Conservation (phyloP, 768 basidiomycete species). For the Auriculariales sp. region DNA sequence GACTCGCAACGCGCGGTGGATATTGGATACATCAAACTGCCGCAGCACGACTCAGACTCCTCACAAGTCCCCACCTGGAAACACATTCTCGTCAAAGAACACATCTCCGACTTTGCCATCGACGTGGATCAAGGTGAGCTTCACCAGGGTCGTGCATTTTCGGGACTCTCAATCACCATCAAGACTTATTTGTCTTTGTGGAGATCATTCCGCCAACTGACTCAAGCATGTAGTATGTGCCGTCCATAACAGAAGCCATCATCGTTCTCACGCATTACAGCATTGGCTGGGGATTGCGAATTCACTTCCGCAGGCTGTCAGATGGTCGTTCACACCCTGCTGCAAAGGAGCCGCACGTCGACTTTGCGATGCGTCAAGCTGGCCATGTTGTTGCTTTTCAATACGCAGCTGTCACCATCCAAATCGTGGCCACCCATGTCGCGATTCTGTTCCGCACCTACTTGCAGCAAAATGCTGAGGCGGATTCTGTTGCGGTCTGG, state of each 20-base stretch:
- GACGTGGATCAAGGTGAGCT: background rate
- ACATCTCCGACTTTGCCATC: background rate
- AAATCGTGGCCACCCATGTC: background rate
- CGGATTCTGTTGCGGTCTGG: background rate
- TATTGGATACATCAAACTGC: background rate
- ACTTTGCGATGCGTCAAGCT: background rate
- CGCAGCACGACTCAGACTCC: background rate
- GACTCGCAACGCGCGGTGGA: background rate
- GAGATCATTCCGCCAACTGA: too few species aligned
- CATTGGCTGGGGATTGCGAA: too few species aligned
- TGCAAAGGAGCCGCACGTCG: background rate
- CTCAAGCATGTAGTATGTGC: too few species aligned
- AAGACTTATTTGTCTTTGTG: too few species aligned
- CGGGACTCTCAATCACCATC: too few species aligned
- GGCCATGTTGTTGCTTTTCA: background rate
- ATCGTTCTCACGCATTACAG: too few species aligned
- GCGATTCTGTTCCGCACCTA: background rate
- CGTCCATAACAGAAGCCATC: too few species aligned
- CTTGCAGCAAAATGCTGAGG: background rate
- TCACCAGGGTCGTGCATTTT: too few species aligned
- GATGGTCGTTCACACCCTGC: background rate
- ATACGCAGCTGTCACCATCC: background rate
- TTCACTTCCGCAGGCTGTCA: background rate
- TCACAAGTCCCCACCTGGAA: background rate
- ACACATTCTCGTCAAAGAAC: background rate